These are phyloP conservation scores for Blepharisma stoltei DNA, from an alignment of 73 alveolate species.

Conservation along the genomic window DNA sequence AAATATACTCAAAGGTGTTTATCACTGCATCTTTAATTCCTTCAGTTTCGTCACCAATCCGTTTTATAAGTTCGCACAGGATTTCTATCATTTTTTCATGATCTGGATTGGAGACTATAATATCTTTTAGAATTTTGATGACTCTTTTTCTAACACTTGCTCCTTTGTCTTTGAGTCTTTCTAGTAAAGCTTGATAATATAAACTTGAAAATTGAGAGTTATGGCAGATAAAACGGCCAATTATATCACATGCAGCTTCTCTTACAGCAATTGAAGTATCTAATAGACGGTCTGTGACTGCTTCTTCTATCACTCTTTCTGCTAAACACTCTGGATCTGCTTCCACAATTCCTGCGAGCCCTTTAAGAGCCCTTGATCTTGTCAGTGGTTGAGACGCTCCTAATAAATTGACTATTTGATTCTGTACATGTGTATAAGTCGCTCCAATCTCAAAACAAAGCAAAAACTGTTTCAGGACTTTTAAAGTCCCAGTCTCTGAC, in stretches of 20 bases:
- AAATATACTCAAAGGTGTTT: background rate
- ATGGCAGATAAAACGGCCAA: constrained; percentile 5
- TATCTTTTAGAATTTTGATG: constrained; percentile 11
- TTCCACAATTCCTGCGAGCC: constrained; percentile 10
- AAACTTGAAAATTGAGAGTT: background rate
- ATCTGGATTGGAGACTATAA: background rate
- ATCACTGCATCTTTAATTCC: constrained; percentile 22
- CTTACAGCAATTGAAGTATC: constrained; percentile 29
- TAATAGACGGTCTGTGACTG: constrained; percentile 17
- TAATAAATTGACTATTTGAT: background rate
- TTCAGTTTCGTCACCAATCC: constrained; percentile 33
- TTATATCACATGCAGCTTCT: constrained; percentile 25
- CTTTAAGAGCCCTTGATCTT: constrained; percentile 23
- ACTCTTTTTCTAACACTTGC: constrained; percentile 34
- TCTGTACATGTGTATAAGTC: background rate
- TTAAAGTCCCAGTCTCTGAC: constrained; percentile 12
- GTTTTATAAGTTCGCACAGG: background rate
- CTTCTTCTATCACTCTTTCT: constrained; percentile 16
- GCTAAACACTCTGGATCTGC: constrained; percentile 20
- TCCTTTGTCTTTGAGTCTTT: constrained; percentile 34
- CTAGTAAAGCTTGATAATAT: background rate
- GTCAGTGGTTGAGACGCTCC: constrained; percentile 14
- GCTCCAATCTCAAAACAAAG: background rate
- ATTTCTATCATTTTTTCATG: constrained; percentile 19
- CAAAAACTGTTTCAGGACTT: constrained; percentile 8